phyloP scores from a whole-genome alignment of 2,329 filamentous ascomycete genomes.

The Capronia americana region DNA sequence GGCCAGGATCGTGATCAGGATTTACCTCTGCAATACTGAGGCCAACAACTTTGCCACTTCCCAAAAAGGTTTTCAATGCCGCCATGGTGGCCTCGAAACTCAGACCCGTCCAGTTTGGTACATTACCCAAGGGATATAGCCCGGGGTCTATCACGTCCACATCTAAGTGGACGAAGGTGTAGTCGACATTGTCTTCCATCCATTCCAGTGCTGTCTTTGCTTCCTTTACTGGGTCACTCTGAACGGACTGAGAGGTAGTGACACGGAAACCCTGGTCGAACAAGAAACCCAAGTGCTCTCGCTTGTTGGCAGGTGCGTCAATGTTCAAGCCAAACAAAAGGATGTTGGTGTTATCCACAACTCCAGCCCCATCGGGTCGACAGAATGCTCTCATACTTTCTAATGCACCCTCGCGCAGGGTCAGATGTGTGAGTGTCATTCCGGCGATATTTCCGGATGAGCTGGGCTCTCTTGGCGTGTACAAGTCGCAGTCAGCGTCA shows the following conservation, averaged over 20 bases:
- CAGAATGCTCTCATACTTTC: constrained; percentile 23
- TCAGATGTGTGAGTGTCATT: constrained; percentile 27
- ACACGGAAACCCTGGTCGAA: constrained; percentile 41
- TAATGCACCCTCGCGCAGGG: constrained; percentile 12
- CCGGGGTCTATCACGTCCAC: constrained; percentile 42
- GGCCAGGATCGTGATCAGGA: constrained; percentile 30
- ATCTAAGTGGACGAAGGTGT: constrained; percentile 41
- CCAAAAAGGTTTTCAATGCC: constrained; percentile 38
- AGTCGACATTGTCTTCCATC: constrained; percentile 39
- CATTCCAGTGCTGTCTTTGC: constrained; percentile 32
- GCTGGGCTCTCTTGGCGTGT: constrained; percentile 14
- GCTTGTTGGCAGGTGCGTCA: constrained; percentile 19
- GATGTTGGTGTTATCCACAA: constrained; percentile 23
- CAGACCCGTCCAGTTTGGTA: constrained; percentile 41
- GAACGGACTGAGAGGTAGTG: constrained; percentile 35
- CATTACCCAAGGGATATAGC: constrained; percentile 40
- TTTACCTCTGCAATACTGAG: constrained; percentile 32
- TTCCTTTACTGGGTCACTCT: constrained; percentile 18
- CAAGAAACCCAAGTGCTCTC: constrained; percentile 36
- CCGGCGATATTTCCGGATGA: constrained; percentile 24
- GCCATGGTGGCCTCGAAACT: constrained; percentile 38
- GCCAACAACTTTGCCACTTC: constrained; percentile 35
- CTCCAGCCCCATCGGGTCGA: constrained; percentile 5
- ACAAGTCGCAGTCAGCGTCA: constrained; percentile 28
- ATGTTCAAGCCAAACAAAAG: constrained; percentile 29